phyloP scores from a whole-genome alignment of 768 basidiomycete genomes.

The Leccinum subtestaceum region DNA sequence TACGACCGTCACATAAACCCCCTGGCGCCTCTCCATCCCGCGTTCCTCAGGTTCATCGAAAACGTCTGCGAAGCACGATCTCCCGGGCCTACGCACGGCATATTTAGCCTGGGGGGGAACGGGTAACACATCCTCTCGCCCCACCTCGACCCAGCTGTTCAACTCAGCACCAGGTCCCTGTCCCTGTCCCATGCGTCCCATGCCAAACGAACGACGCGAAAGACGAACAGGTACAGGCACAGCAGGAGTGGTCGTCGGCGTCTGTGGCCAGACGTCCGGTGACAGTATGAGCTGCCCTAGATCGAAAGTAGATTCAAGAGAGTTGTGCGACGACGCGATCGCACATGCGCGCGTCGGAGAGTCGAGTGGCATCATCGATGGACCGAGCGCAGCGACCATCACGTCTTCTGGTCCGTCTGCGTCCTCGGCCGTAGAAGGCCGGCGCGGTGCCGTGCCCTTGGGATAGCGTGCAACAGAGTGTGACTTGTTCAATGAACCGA shows the following conservation, averaged over 20 bases:
- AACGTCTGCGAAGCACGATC: neutral
- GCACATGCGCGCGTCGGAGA: slow-evolving; percentile 23
- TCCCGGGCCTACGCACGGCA: neutral
- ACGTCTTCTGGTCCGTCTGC: slow-evolving; percentile 6
- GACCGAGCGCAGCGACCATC: slow-evolving; percentile 11
- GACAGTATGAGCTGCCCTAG: slow-evolving; percentile 9
- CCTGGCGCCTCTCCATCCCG: slow-evolving; percentile 17
- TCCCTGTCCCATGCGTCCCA: slow-evolving; percentile 1
- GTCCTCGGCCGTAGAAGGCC: slow-evolving; percentile 7
- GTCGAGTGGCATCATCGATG: slow-evolving; percentile 17
- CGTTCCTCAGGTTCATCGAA: neutral
- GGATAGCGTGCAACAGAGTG: neutral
- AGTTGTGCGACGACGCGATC: slow-evolving; percentile 33
- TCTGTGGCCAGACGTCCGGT: slow-evolving; percentile 21
- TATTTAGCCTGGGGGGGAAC: neutral
- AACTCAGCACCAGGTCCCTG: neutral
- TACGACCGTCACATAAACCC: slow-evolving; percentile 45
- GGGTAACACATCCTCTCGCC: neutral
- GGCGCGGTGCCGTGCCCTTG: neutral
- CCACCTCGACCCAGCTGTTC: neutral
- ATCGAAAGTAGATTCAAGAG: slow-evolving; percentile 29
- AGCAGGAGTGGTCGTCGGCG: slow-evolving; percentile 11
- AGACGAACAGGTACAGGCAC: slow-evolving; percentile 9
- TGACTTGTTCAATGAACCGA: neutral
- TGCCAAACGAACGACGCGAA: slow-evolving; percentile 6